These are phyloP conservation scores for Cymodocea nodosa DNA, from an alignment of 116 monocot genomes.

Conservation along the genomic window DNA sequence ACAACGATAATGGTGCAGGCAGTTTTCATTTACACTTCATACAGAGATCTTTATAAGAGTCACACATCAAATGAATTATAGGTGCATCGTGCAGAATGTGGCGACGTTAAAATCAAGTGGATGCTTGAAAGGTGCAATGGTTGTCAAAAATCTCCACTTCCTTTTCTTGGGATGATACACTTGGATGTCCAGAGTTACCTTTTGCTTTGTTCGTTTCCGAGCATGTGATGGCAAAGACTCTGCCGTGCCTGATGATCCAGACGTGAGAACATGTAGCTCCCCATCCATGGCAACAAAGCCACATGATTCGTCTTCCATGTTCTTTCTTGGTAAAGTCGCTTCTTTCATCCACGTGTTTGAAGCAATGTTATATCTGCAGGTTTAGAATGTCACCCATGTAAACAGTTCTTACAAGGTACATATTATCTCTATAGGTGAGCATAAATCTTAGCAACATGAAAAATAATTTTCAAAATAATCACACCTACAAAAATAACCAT, in stretches of 20 bases:
- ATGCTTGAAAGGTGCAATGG: constrained; percentile 35
- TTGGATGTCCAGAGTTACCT: constrained; percentile 43
- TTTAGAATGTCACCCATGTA: too few relatives aligned
- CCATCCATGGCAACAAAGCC: constrained; percentile 65
- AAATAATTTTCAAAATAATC: too few relatives aligned
- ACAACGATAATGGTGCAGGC: too few relatives aligned
- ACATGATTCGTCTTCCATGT: constrained; percentile 32
- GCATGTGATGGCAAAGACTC: constrained; percentile 4
- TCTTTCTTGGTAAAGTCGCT: constrained; percentile 37
- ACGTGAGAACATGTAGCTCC: constrained; percentile 55
- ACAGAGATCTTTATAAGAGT: too few relatives aligned
- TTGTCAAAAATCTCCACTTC: constrained; percentile 57
- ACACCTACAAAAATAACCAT: too few relatives aligned
- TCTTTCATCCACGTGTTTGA: constrained; percentile 66
- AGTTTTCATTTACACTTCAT: too few relatives aligned
- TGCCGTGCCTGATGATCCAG: not conserved
- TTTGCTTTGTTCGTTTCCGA: constrained; percentile 27
- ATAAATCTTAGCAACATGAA: too few relatives aligned
- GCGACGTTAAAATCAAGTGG: constrained; percentile 60
- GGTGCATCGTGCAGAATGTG: constrained; percentile 25
- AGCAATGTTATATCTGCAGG: constrained; percentile 45
- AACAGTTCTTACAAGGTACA: too few relatives aligned
- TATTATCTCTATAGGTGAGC: too few relatives aligned
- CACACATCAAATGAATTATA: not conserved
- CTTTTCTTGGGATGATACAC: constrained; percentile 43